phyloP scores from a whole-genome alignment of 2,329 filamentous ascomycete species.

The Aspergillus novofumigatus region DNA sequence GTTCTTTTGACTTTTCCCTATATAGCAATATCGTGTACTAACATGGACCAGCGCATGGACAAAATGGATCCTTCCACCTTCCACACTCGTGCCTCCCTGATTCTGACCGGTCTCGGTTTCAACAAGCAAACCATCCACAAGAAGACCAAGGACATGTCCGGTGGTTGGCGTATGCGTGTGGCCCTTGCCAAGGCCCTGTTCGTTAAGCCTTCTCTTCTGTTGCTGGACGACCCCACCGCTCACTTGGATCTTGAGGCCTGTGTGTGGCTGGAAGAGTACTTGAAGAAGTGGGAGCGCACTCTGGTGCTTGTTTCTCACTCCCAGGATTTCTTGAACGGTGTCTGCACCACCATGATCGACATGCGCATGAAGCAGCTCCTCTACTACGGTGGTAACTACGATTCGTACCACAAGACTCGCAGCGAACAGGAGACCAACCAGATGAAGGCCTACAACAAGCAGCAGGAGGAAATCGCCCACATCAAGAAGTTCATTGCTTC shows the following conservation, averaged over 20 bases:
- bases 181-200: conserved; percentile 96
- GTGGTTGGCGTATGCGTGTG: conserved; percentile 99
- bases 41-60: conserved; percentile 74
- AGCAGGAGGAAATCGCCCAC: conserved; percentile 97
- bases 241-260: conserved; percentile 99
- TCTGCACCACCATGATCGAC: conserved; percentile 97
- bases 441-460: conserved; percentile 98
- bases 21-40: conserved; percentile 14
- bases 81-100: conserved; percentile 88
- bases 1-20: conserved; percentile 28
- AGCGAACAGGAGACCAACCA: conserved; percentile 95
- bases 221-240: conserved; percentile 96
- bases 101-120: conserved; percentile 97
- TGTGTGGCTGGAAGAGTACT: conserved; percentile 98
- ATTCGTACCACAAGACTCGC: conserved; percentile 93
- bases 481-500: conserved; percentile 99
- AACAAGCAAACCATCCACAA: conserved; percentile 98
- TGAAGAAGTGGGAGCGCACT: conserved; percentile 99
- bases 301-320: conserved; percentile 95
- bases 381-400: conserved; percentile 99
- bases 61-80: conserved; percentile 98
- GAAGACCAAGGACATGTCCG: conserved; percentile 99
- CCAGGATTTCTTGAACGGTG: conserved; percentile 98
- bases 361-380: conserved; percentile 85
- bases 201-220: conserved; percentile 90